Conservation (phyloP, 352 stramenopile genomes). For the Pythium rishiriense region DNA sequence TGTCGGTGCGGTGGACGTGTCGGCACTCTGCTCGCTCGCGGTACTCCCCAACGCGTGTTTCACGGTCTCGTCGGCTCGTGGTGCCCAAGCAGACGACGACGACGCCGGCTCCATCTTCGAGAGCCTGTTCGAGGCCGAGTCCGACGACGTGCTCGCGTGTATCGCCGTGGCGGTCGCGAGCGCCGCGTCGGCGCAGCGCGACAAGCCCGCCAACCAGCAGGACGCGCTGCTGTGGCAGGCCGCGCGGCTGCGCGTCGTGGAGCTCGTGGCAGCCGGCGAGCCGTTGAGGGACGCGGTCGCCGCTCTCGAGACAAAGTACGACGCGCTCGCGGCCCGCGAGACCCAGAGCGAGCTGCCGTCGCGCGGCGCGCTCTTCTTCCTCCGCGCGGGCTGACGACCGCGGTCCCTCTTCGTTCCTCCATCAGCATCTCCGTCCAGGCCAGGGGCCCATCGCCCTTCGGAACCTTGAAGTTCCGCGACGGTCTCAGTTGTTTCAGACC, state of each 20-base stretch:
- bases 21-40: not conserved
- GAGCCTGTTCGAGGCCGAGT: slow-evolving; percentile 19
- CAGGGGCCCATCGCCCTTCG: no score
- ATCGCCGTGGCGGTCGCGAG: slow-evolving; percentile 7
- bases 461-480: no score
- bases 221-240: slow-evolving; percentile 24
- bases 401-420: not conserved
- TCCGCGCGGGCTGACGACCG: not conserved
- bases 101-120: not conserved
- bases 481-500: no score
- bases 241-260: slow-evolving; percentile 21
- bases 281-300: slow-evolving; percentile 12
- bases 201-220: not conserved
- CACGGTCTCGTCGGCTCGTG: not conserved
- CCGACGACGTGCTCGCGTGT: slow-evolving; percentile 2
- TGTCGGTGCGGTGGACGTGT: not conserved
- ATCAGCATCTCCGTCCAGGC: no score
- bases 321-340: slow-evolving; percentile 10
- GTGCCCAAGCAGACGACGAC: not conserved
- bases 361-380: slow-evolving; percentile 2
- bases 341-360: slow-evolving; percentile 16
- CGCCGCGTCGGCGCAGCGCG: not conserved
- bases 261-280: slow-evolving; percentile 12
- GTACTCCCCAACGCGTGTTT: slow-evolving; percentile 6
- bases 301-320: slow-evolving; percentile 10